These are phyloP conservation scores for Mortierella antarctica DNA, from an alignment of 192 early-diverging fungal species.

Conservation along the genomic window DNA sequence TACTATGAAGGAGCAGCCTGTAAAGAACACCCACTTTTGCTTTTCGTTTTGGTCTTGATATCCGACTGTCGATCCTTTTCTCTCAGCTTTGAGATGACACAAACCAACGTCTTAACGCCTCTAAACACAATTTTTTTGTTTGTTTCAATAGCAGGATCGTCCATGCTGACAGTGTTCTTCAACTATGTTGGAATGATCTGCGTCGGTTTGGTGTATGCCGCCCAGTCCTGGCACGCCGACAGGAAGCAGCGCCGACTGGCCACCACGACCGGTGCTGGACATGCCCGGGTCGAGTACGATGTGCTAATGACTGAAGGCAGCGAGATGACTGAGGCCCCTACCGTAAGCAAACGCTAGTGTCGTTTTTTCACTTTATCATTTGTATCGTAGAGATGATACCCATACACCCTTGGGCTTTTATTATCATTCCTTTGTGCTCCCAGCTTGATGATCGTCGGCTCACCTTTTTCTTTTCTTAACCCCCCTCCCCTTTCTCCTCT, in stretches of 20 bases:
- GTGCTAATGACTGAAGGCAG: slow-evolving; percentile 26
- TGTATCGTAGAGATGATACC: neutral
- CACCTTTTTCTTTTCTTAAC: neutral
- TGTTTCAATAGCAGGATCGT: slow-evolving; percentile 30
- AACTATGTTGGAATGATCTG: slow-evolving; percentile 47
- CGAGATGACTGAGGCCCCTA: slow-evolving; percentile 33
- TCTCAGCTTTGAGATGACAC: neutral
- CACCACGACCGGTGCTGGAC: neutral
- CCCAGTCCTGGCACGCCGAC: slow-evolving; percentile 36
- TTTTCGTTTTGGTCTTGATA: slow-evolving; percentile 5
- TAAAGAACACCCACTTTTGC: slow-evolving; percentile 39
- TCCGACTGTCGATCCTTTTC: neutral
- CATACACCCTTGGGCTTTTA: too few relatives aligned
- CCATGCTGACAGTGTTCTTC: slow-evolving; percentile 49
- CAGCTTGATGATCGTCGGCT: too few relatives aligned
- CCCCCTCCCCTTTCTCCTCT: neutral
- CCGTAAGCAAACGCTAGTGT: neutral
- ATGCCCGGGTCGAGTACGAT: slow-evolving; percentile 29
- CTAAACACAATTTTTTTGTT: neutral
- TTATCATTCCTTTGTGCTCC: neutral
- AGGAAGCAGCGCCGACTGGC: slow-evolving; percentile 23
- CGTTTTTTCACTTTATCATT: neutral
- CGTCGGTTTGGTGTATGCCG: slow-evolving; percentile 35
- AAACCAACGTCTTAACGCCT: neutral
- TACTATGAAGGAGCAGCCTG: slow-evolving; percentile 70